phyloP scores from a whole-genome alignment of 176 grass and related monocot genomes.

The Oryza officinalis region DNA sequence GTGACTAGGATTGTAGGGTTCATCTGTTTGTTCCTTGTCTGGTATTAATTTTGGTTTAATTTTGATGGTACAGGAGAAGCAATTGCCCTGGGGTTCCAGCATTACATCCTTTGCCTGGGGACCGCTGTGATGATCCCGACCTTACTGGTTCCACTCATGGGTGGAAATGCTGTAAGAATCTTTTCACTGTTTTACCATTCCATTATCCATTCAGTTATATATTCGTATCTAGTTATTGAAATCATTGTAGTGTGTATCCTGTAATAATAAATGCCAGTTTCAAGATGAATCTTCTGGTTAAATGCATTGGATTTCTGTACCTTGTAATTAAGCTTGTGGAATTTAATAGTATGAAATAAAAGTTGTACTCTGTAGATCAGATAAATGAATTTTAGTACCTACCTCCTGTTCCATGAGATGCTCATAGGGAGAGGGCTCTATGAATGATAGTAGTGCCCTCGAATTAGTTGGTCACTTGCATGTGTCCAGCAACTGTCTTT shows the following conservation, averaged over 20 bases:
- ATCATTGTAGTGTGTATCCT: not conserved
- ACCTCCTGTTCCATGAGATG: not conserved
- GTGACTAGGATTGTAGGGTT: slow-evolving; percentile 23
- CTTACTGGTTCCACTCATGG: slow-evolving; percentile 75
- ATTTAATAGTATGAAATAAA: slow-evolving; percentile 9
- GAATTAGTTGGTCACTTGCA: not conserved
- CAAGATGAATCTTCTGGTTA: not conserved
- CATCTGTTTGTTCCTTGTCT: slow-evolving; percentile 15
- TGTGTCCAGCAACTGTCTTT: not conserved
- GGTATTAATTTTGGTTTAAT: slow-evolving; percentile 7
- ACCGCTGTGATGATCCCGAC: slow-evolving; percentile 83
- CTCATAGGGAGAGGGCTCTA: not conserved
- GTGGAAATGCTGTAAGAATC: slow-evolving; percentile 71
- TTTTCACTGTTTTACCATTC: not conserved
- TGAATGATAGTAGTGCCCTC: slow-evolving; percentile 1
- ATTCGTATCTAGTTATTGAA: not conserved
- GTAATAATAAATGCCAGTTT: not conserved
- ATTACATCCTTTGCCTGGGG: slow-evolving; percentile 75
- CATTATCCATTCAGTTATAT: not conserved
- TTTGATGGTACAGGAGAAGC: slow-evolving; percentile 51
- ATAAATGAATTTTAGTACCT: slow-evolving; percentile 1
- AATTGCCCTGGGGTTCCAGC: slow-evolving; percentile 67
- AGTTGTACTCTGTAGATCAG: not conserved
- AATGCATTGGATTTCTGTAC: not conserved
- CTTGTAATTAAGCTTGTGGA: not conserved